Base-by-base conservation (phyloP, 768 basidiomycete species). In the Lanmaoa pseudosensibilis region DNA sequence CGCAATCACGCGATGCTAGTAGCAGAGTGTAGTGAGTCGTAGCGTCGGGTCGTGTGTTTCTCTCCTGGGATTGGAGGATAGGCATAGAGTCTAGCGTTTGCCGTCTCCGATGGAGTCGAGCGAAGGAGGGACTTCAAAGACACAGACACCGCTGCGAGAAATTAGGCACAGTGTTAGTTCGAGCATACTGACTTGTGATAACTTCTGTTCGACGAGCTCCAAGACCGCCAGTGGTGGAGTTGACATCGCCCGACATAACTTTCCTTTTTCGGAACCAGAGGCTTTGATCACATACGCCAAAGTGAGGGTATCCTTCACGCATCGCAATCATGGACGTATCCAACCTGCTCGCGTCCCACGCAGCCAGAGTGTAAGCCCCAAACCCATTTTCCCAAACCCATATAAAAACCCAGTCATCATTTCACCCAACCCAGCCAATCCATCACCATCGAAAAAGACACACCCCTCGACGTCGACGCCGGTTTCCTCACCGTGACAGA, bases 401-500 rank as follows among this genome's bases (percentile, higher is more conserved):
- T 11, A n/a, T n/a, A n/a, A 7, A 36, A 5, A 13, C 12, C 10
- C 2, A 0, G 1, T 23, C 30, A 15, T 15, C 32, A 0, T 46
- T 21, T 8, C 27, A 27, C 40, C 40, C 30, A 53, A 21, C n/a
- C 13, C 55, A 93, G 90, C 69, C 84, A 86, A 74, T 81, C 85
- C 33, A 77, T 83, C 37, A 72, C 76, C 34, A 86, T 92, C 54
- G 86, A 92, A 69, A 93, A 90, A 70, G 90, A 92, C 50, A 85
- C 82, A 10, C 84, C 89, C 8, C 81, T 92, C 58, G 84, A 87
- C 41, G 77, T 93, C 56, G 97, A 99, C 74, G 67, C 87, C 5
- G 95, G 91, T 5, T 80, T 89, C 40, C 78, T 99, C 19, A 82
- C 89, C 5, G 92, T 91, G 1, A 92, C 92, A 46, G 96, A 99